Conservation (phyloP, 257 asterid genomes). For the Solanum neorickii region DNA sequence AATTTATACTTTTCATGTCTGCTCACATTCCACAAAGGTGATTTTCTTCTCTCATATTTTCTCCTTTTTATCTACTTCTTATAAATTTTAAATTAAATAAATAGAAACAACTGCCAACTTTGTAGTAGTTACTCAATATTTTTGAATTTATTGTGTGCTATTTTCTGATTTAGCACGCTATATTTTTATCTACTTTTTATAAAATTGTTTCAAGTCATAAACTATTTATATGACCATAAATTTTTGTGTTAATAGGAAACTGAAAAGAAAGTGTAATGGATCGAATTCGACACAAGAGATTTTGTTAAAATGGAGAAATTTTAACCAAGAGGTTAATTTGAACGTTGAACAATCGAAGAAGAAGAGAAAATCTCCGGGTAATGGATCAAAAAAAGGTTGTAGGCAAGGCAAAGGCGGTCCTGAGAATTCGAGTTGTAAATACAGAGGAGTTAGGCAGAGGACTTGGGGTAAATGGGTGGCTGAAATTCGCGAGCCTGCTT, state of each 20-base stretch:
- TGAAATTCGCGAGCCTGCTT: conserved; percentile 14
- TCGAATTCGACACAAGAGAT: not conserved
- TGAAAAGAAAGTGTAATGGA: not conserved
- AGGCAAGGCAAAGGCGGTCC: conserved; percentile 24
- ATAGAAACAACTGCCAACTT: not conserved
- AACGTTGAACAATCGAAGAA: not conserved
- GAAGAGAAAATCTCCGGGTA: not conserved
- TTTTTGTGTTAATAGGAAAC: not conserved
- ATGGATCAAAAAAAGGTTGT: conserved; percentile 8
- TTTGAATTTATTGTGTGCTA: too few relatives aligned
- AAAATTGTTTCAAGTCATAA: not conserved
- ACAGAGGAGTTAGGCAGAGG: conserved; percentile 25
- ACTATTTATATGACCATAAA: not conserved
- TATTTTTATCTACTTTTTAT: too few relatives aligned
- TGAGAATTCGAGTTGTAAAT: conserved; percentile 4
- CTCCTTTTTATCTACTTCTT: too few relatives aligned
- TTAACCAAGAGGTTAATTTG: not conserved
- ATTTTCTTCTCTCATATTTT: not conserved
- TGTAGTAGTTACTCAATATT: not conserved
- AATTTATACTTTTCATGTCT: not conserved
- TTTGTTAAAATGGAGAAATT: not conserved
- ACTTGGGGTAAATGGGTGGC: conserved; percentile 31
- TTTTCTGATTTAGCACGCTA: too few relatives aligned
- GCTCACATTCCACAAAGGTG: not conserved
- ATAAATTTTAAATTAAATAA: too few relatives aligned